A percentile compares a stretch with the other conserved stretches of the same genome.
Conservation (phyloP, 1,139 yeast genomes). For the Torulaspora globosa region DNA sequence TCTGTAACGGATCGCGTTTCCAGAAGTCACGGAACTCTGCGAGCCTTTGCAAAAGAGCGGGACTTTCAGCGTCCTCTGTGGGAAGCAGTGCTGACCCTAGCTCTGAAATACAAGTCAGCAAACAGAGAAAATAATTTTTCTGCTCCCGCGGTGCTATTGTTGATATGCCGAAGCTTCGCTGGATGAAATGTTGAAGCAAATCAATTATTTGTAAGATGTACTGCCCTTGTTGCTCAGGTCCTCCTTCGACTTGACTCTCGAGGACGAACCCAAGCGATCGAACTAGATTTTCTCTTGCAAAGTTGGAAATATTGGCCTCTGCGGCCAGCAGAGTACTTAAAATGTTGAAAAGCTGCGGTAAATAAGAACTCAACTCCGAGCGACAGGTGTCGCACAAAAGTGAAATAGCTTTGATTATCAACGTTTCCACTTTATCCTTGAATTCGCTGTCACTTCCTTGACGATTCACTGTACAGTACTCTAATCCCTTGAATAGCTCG, state of each 20-base stretch:
- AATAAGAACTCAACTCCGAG: constrained; percentile 42
- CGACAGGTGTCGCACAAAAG: constrained; percentile 61
- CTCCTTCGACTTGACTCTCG: constrained; percentile 44
- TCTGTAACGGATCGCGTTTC: constrained; percentile 40
- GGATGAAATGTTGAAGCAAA: constrained; percentile 27
- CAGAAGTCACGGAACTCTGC: constrained; percentile 35
- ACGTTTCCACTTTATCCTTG: constrained; percentile 34
- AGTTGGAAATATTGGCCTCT: constrained; percentile 44
- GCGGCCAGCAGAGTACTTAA: constrained; percentile 49
- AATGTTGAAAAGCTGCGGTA: constrained; percentile 52
- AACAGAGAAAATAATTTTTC: constrained; percentile 45
- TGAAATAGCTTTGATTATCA: constrained; percentile 57
- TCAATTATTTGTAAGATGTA: constrained; percentile 33
- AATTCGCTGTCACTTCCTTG: constrained; percentile 14
- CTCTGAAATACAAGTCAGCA: constrained; percentile 59
- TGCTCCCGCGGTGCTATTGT: constrained; percentile 19
- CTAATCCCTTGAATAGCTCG: constrained; percentile 43
- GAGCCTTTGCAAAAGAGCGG: constrained; percentile 32
- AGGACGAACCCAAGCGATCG: constrained; percentile 60
- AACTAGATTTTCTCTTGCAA: constrained; percentile 58
- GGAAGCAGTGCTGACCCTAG: constrained; percentile 63
- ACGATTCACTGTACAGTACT: constrained; percentile 24
- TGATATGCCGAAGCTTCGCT: constrained; percentile 20
- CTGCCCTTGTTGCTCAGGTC: constrained; percentile 43
- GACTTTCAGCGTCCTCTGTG: constrained; percentile 49